Base-by-base conservation (phyloP, 2,329 filamentous ascomycete species). In the Hortaea werneckii region DNA sequence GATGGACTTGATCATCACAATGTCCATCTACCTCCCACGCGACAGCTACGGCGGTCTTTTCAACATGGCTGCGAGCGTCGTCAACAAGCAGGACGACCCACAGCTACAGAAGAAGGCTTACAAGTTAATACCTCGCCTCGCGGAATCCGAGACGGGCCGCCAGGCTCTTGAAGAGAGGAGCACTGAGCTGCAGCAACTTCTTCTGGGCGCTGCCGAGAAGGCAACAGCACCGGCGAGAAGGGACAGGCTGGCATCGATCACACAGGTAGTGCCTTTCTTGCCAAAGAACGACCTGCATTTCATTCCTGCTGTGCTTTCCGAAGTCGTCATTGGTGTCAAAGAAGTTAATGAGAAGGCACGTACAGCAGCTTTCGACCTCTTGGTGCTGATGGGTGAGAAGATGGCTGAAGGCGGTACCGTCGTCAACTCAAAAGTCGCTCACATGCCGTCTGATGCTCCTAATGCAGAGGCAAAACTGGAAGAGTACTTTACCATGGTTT, bases 51-150 rank as follows among this genome's bases (percentile, higher is more conserved):
- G 77, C 12, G 77, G 83, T 5, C 77, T 98, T 2, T 96, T 98
- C 68, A 82, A 82, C 55, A 89, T 96, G 61, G 86, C 90, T 0
- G 76, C 85, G 0, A 76, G 87, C 27, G 83, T 95, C 47, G 82
- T 96, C 54, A 81, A 83, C 63, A 86, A 83, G 60, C 76, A 84
- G 46, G 77, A 85, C 34, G 90, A 96, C 61, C 85, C 90, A 7
- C 90, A 96, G 65, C 72, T 98, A 32, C 90, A 96, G 66, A 98
- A 98, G 78, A 98, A 98, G 69, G 90, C 92, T 0, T 98, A 98
- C 73, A 96, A 96, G 72, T 78, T 98, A 43, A 94, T 98, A 42
- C 90, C 92, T 3, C 83, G 92, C 45, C 77, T 98, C 37, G 83
- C 86, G 1, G 83, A 86, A 53, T 94, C 89, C 1, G 79, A 85